phyloP scores from a whole-genome alignment of 176 grass and related monocot genomes.

The Oryza meridionalis region DNA sequence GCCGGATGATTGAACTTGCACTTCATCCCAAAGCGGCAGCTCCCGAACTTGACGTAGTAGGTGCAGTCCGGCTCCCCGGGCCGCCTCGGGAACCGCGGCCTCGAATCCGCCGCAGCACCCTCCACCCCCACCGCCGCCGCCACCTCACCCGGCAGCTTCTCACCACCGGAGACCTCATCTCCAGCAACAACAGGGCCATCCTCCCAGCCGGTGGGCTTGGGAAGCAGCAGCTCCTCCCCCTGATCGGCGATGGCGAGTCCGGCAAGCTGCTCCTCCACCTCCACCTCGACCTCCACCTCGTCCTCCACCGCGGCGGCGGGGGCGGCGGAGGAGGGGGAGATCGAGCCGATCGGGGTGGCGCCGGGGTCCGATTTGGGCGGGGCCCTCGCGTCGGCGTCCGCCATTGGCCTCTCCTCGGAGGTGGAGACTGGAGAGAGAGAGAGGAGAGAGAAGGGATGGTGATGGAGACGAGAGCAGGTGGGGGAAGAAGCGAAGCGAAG shows the following conservation, averaged over 20 bases:
- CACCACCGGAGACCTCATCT: constrained; percentile 10
- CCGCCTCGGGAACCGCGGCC: constrained; percentile 56
- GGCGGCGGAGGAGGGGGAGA: constrained; percentile 19
- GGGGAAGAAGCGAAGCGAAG: constrained; percentile 32
- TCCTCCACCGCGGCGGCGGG: not conserved
- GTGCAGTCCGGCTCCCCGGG: constrained; percentile 64
- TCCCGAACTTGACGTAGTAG: constrained; percentile 74
- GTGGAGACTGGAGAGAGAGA: constrained; percentile 1
- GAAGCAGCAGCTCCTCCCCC: constrained; percentile 1
- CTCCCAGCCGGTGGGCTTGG: constrained; percentile 55
- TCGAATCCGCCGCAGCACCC: constrained; percentile 20
- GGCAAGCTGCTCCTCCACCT: constrained; percentile 36
- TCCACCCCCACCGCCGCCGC: not conserved
- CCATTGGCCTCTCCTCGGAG: constrained; percentile 44
- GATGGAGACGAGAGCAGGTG: constrained; percentile 46
- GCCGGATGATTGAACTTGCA: constrained; percentile 84
- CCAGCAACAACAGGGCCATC: constrained; percentile 1
- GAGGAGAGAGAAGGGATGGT: no score
- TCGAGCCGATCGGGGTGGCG: constrained; percentile 32
- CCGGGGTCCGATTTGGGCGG: constrained; percentile 32
- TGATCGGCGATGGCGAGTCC: constrained; percentile 27
- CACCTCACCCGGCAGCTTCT: not conserved
- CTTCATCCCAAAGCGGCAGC: constrained; percentile 76
- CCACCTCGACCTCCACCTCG: not conserved
- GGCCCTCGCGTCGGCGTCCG: constrained; percentile 42